Evolutionary conservation across 352 stramenopile species (phyloP).

Genomic region (Pilasporangium apinafurcum): DNA sequence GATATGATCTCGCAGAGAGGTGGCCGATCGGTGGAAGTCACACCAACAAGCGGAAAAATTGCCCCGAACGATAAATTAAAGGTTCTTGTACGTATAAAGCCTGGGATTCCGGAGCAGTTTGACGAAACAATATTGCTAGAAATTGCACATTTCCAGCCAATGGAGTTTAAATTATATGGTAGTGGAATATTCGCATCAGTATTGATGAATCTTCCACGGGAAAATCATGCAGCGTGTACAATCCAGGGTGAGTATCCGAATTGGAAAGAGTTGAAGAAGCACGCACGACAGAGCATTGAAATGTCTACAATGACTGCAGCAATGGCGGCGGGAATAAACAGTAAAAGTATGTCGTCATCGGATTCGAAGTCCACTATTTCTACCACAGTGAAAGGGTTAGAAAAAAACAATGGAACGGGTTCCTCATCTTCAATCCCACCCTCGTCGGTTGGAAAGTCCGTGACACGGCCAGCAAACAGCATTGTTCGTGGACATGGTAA

Average conservation of each 20-base stretch:
- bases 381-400: too few species aligned
- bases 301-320: constrained; percentile 16
- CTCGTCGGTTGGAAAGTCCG: constrained; percentile 7
- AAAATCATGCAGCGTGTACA: constrained; percentile 46
- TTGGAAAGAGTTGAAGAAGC: constrained; percentile 71
- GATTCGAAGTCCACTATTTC: constrained; percentile 61
- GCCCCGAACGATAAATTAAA: constrained; percentile 86
- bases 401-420: constrained; percentile 25
- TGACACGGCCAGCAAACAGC: constrained; percentile 7
- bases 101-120: constrained; percentile 84
- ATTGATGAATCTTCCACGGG: constrained; percentile 84
- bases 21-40: constrained; percentile 65
- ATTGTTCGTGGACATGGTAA: too few species aligned
- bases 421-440: constrained; percentile 17
- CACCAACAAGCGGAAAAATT: constrained; percentile 80
- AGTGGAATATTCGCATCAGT: constrained; percentile 89
- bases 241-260: constrained; percentile 53
- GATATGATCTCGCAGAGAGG: constrained; percentile 29
- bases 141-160: constrained; percentile 92
- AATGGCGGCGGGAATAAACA: constrained; percentile 10
- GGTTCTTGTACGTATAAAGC: constrained; percentile 81
- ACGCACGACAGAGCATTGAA: constrained; percentile 35
- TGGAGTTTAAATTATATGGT: constrained; percentile 87
- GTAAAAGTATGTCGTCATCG: constrained; percentile 8
- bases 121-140: constrained; percentile 88